Conservation (phyloP, 164 flowering plant species). For the Chloranthus sessilifolius region DNA sequence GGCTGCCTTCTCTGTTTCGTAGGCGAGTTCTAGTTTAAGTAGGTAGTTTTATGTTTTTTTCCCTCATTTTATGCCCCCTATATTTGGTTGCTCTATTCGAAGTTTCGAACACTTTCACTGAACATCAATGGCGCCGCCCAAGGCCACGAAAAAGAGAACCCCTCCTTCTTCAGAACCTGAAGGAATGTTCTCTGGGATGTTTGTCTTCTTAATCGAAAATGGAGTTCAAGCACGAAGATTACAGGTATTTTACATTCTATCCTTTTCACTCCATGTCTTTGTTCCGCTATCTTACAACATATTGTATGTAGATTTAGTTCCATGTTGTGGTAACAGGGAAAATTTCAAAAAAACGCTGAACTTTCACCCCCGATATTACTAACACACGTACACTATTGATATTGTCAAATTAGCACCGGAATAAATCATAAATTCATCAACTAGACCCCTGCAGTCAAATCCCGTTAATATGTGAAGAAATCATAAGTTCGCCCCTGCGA, state of each 20-base stretch:
- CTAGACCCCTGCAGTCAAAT: no score
- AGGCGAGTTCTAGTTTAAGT: no score
- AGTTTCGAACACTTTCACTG: no score
- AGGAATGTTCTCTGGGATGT: conserved; percentile 71
- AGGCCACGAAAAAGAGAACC: conserved; percentile 19
- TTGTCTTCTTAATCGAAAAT: conserved; percentile 49
- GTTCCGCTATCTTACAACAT: neutral
- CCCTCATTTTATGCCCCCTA: no score
- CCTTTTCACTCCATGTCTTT: neutral
- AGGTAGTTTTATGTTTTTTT: no score
- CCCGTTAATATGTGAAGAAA: no score
- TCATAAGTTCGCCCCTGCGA: no score
- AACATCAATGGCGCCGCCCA: conserved; percentile 73
- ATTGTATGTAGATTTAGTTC: neutral
- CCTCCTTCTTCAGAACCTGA: conserved; percentile 28
- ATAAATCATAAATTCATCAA: no score
- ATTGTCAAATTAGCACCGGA: no score
- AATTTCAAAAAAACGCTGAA: neutral
- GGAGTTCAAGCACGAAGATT: conserved; percentile 73
- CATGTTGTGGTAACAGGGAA: neutral
- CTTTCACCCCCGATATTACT: neutral
- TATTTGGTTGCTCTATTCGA: no score
- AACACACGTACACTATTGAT: neutral
- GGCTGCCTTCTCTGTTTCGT: no score
- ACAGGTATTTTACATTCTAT: conserved; percentile 39